phyloP scores from a whole-genome alignment of 1,284 basidiomycete genomes.

The Microbotryomycetes sp. region DNA sequence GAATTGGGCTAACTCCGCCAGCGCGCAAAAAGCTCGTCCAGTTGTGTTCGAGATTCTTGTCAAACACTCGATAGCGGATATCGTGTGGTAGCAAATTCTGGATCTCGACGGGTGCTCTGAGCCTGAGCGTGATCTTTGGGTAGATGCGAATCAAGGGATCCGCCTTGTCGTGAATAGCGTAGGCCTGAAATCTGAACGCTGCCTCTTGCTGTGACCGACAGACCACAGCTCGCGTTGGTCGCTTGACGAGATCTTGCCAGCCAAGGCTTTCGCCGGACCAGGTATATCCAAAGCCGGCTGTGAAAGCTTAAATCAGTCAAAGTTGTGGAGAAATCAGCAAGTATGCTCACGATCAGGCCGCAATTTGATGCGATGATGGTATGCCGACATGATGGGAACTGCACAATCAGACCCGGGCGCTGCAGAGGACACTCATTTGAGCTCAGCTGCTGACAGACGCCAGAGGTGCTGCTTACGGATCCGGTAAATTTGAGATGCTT shows the following conservation, averaged over 20 bases:
- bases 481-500: conserved; percentile 72
- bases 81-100: conserved; percentile 97
- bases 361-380: conserved; percentile 71
- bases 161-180: conserved; percentile 68
- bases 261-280: conserved; percentile 79
- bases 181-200: conserved; percentile 91
- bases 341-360: conserved; percentile 77
- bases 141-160: conserved; percentile 62
- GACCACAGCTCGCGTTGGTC: conserved; percentile 68
- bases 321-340: not conserved
- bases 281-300: conserved; percentile 88
- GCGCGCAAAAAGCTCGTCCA: conserved; percentile 80
- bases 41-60: conserved; percentile 83
- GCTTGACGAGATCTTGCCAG: conserved; percentile 83
- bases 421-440: conserved; percentile 33
- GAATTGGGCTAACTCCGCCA: conserved; percentile 93
- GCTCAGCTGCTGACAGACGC: not conserved
- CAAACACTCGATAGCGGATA: conserved; percentile 87
- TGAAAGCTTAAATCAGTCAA: not conserved
- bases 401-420: conserved; percentile 82
- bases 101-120: conserved; percentile 92
- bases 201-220: conserved; percentile 87
- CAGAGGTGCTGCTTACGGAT: conserved; percentile 54
- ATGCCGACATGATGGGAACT: conserved; percentile 85
- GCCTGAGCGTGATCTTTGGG: conserved; percentile 73